A percentile compares a stretch with the other conserved stretches of the same genome.
These are phyloP conservation scores for Pseudogymnoascus sp. DNA, from an alignment of 2,329 filamentous ascomycete genomes.

Conservation along the genomic window DNA sequence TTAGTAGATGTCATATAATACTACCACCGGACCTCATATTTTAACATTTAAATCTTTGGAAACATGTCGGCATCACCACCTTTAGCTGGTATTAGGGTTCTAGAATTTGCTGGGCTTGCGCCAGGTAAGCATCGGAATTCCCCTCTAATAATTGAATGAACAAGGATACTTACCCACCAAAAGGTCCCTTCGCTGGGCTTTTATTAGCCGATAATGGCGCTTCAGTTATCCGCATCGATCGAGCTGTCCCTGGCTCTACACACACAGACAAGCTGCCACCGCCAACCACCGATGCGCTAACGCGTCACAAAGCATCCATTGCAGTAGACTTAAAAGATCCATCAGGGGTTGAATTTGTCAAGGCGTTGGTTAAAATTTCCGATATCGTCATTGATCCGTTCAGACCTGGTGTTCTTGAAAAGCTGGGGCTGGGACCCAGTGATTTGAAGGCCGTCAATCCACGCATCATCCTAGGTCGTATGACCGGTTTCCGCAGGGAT, in stretches of 20 bases:
- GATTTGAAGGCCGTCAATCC: constrained; percentile 63
- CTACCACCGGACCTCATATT: neutral
- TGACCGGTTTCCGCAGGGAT: constrained; percentile 86
- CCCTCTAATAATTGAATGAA: constrained; percentile 1
- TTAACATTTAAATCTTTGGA: neutral
- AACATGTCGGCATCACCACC: constrained; percentile 32
- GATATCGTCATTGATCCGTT: constrained; percentile 92
- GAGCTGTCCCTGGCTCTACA: constrained; percentile 40
- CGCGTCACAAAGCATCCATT: constrained; percentile 74
- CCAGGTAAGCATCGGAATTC: constrained; percentile 38
- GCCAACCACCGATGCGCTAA: constrained; percentile 65
- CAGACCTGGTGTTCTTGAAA: constrained; percentile 84
- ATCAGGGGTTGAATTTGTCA: constrained; percentile 58
- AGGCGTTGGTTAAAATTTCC: constrained; percentile 52
- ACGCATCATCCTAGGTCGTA: constrained; percentile 70
- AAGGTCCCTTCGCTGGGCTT: constrained; percentile 82
- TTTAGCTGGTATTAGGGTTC: constrained; percentile 52
- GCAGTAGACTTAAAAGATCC: constrained; percentile 69
- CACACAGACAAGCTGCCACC: constrained; percentile 34
- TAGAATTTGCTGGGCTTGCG: constrained; percentile 59
- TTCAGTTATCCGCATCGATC: constrained; percentile 80
- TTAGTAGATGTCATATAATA: neutral
- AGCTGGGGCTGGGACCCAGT: constrained; percentile 67
- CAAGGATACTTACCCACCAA: neutral
- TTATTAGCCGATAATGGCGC: constrained; percentile 87